phyloP scores from a whole-genome alignment of 495 filamentous ascomycete species.

The Tuber indicum region DNA sequence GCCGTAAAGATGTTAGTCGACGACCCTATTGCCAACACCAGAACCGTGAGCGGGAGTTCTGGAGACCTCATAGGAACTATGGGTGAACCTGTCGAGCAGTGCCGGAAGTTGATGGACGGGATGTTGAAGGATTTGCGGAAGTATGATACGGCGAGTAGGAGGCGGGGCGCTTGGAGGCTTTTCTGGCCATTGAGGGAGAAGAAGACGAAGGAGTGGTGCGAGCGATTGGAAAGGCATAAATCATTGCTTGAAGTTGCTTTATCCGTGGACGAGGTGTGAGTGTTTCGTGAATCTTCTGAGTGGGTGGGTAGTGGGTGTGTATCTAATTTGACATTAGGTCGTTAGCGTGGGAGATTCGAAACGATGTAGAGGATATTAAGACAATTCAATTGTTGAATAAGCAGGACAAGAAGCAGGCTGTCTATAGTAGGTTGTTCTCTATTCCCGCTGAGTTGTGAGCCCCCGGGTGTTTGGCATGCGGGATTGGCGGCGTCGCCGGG shows the following conservation, averaged over 20 bases:
- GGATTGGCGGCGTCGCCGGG: neutral
- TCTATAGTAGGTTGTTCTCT: neutral
- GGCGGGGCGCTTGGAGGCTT: neutral
- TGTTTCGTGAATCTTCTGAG: too few relatives aligned
- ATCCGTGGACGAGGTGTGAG: constrained; percentile 16
- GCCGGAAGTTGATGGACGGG: neutral
- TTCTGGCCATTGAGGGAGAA: constrained; percentile 15
- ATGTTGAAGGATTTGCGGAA: neutral
- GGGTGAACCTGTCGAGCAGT: neutral
- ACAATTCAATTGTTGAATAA: constrained; percentile 2
- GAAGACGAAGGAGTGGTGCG: neutral
- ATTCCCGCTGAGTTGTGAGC: neutral
- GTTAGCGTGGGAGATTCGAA: constrained; percentile 9
- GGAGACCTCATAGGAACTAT: neutral
- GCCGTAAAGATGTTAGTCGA: neutral
- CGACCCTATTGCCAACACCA: neutral
- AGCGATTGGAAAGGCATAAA: constrained; percentile 16
- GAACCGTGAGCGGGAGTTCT: neutral
- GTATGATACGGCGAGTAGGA: constrained; percentile 7
- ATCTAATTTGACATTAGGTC: neutral
- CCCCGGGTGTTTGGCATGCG: neutral
- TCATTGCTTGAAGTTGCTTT: constrained; percentile 19
- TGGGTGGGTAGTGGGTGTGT: too few relatives aligned
- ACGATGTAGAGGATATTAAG: constrained; percentile 4
- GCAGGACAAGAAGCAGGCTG: neutral